Base-by-base conservation (phyloP, 495 filamentous ascomycete genomes). In the Xylaria castorea region DNA sequence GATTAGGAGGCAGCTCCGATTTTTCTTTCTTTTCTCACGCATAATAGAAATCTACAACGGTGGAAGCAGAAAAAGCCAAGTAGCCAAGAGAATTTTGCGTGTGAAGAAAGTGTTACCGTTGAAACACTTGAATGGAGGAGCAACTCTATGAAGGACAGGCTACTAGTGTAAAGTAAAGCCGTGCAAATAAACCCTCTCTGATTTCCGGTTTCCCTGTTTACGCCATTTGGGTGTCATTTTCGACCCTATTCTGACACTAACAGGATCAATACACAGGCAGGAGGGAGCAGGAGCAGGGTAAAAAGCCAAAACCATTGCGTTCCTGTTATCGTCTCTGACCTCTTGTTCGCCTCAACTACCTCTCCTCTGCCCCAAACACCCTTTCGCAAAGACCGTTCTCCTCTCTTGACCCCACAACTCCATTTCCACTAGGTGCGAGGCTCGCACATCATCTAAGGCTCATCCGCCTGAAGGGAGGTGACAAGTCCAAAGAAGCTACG, bases 241-340 rank as follows among this genome's bases (percentile, higher is more conserved):
- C 51, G 51, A 58, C 44, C 53, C 44, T 57, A 76, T 57, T 75
- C 50, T 72, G 66, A 70, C 42, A 67, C 30, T 51, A 51, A 68
- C 50, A 75, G 73, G 71, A 69, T 68, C 77, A 72, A 74, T 75
- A 74, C 75, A 76, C 16, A 22, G 65, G 50, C 61, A 36, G 40
- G 42, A 42, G 42, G 51, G 12, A 66, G 25, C 40, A 51, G 51
- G 22, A 16, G 63, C 62, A 55, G 22, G n/a, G 38, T 5, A 2
- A 48, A 65, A 66, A 66, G 34, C 62, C 68, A 38, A 67, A 53
- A 58, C 36, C 34, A 27, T 25, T n/a, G 27, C 38, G 64, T 57
- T 34, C 36, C 53, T n/a, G 30, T 38, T 44, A 71, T 51, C 38
- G 8, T 62, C 53, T 50, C 60, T 36, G 12, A 25, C 36, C 38